Evolutionary conservation across 73 alveolate genomes (phyloP).

Genomic region (Tetrahymena malaccensis): DNA sequence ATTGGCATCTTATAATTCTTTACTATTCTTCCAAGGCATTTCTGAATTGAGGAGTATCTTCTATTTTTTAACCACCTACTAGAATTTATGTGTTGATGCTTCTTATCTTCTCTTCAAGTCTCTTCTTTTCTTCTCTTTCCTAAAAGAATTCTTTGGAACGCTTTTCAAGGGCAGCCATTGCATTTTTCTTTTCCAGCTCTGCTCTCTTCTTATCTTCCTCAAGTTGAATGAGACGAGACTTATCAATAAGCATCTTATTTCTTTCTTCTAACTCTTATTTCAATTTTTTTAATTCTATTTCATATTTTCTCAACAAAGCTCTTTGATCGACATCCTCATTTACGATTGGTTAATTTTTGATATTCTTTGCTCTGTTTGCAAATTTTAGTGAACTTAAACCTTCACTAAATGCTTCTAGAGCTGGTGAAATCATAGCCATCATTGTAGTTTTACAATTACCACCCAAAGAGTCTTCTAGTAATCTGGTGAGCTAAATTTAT

Average conservation of each 20-base stretch:
- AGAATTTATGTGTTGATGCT: slow-evolving; percentile 63
- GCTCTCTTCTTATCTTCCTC: slow-evolving; percentile 75
- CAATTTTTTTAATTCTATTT: slow-evolving; percentile 80
- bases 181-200: slow-evolving; percentile 82
- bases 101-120: slow-evolving; percentile 78
- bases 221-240: slow-evolving; percentile 58
- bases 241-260: slow-evolving; percentile 46
- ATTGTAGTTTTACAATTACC: slow-evolving; percentile 76
- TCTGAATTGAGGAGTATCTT: slow-evolving; percentile 88
- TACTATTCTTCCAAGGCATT: slow-evolving; percentile 81
- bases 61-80: slow-evolving; percentile 69
- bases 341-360: slow-evolving; percentile 89
- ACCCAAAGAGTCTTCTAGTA: slow-evolving; percentile 78
- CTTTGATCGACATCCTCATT: slow-evolving; percentile 94
- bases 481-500: slow-evolving; percentile 67
- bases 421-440: slow-evolving; percentile 84
- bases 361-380: slow-evolving; percentile 98
- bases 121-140: slow-evolving; percentile 83
- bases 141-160: slow-evolving; percentile 66
- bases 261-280: slow-evolving; percentile 77
- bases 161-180: slow-evolving; percentile 81
- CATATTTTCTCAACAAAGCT: slow-evolving; percentile 89
- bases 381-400: slow-evolving; percentile 93
- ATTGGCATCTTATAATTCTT: slow-evolving; percentile 71
- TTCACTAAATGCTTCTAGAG: slow-evolving; percentile 65